phyloP scores from a whole-genome alignment of 805 yeast species.

The Monosporozyma siamensis region DNA sequence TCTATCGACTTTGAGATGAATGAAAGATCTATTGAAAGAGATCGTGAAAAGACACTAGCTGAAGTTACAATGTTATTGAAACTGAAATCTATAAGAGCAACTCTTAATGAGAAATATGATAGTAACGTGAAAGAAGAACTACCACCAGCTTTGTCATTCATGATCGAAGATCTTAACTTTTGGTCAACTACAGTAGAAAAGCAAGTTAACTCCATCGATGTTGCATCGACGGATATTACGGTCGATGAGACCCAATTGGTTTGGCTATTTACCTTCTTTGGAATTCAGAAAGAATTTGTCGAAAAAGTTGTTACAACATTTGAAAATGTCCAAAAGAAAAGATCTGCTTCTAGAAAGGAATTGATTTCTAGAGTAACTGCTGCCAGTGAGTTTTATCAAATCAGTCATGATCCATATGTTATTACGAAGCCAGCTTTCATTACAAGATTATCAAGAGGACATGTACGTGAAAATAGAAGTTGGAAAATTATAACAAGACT shows the following conservation, averaged over 20 bases:
- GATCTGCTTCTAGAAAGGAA: constrained; percentile 23
- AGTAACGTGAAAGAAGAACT: constrained; percentile 10
- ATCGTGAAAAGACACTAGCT: constrained; percentile 9
- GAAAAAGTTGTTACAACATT: constrained; percentile 7
- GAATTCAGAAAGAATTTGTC: constrained; percentile 8
- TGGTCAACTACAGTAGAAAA: constrained; percentile 20
- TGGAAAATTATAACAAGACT: constrained; percentile 81
- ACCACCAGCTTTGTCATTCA: constrained; percentile 22
- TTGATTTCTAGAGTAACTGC: constrained; percentile 36
- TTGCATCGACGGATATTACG: constrained; percentile 26
- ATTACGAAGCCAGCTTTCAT: constrained; percentile 83
- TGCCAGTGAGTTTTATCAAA: constrained; percentile 41
- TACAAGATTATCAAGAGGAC: constrained; percentile 59
- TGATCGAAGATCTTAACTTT: constrained; percentile 22
- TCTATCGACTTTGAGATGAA: constrained; percentile 18
- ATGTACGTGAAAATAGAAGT: constrained; percentile 69
- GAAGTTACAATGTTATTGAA: constrained; percentile 14
- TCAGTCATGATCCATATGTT: constrained; percentile 81
- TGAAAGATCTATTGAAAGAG: constrained; percentile 12
- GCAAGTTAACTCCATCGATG: constrained; percentile 21
- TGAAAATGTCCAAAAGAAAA: constrained; percentile 6
- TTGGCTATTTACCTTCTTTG: constrained; percentile 26
- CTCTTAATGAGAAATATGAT: constrained; percentile 9
- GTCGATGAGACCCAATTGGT: constrained; percentile 29
- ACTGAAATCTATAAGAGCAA: constrained; percentile 15